phyloP scores from a whole-genome alignment of 73 alveolate genomes.

The Paramecium pentaurelia region DNA sequence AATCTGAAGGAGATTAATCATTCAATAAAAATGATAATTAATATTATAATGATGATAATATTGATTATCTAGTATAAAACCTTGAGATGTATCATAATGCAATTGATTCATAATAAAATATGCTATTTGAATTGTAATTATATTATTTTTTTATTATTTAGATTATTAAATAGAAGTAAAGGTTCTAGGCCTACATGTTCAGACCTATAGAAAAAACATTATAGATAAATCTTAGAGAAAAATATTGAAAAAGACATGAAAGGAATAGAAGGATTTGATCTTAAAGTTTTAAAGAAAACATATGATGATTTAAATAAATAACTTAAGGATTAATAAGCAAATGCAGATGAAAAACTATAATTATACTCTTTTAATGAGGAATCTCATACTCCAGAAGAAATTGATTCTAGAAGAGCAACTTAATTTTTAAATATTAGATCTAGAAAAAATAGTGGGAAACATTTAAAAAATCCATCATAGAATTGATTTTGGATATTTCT shows the following conservation, averaged over 20 bases:
- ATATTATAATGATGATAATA: not conserved
- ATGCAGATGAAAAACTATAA: not conserved
- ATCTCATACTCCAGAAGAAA: not conserved
- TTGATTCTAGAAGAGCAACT: not conserved
- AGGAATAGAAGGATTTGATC: not conserved
- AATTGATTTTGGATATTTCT: not conserved
- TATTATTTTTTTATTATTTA: not conserved
- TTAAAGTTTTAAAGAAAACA: not conserved
- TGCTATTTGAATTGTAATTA: not conserved
- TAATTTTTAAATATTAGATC: not conserved
- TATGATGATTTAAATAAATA: not conserved
- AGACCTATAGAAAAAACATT: not conserved
- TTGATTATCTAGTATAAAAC: not conserved
- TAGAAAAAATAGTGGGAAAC: not conserved
- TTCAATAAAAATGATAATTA: not conserved
- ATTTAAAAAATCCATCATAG: not conserved
- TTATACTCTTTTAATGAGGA: not conserved
- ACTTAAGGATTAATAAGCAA: not conserved
- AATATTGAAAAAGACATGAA: not conserved
- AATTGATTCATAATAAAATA: not conserved
- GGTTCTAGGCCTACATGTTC: not conserved
- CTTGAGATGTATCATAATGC: not conserved
- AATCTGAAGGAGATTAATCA: not conserved
- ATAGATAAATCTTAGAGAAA: not conserved
- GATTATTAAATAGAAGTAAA: not conserved